phyloP scores from a whole-genome alignment of 2,329 filamentous ascomycete species.

The Tolypocladium capitatum region DNA sequence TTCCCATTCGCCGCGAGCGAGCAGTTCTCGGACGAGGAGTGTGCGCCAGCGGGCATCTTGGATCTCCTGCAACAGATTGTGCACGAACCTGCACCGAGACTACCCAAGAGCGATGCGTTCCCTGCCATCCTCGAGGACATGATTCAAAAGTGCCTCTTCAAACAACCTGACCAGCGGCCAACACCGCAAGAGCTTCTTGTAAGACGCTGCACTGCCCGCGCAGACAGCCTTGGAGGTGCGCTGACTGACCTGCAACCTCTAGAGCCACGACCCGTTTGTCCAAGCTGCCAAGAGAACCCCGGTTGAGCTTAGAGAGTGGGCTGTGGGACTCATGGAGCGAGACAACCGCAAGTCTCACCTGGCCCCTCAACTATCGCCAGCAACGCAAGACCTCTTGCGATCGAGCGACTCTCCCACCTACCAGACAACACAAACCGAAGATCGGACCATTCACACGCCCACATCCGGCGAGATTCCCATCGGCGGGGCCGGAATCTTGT shows the following conservation, averaged over 20 bases:
- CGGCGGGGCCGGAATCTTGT: slow-evolving; percentile 39
- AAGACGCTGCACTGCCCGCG: background rate
- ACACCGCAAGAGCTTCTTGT: slow-evolving; percentile 91
- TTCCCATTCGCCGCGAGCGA: slow-evolving; percentile 81
- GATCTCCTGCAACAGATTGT: slow-evolving; percentile 96
- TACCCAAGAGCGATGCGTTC: slow-evolving; percentile 96
- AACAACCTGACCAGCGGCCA: slow-evolving; percentile 75
- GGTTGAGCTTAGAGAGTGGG: slow-evolving; percentile 88
- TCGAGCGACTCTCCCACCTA: slow-evolving; percentile 45
- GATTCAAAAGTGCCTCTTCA: slow-evolving; percentile 89
- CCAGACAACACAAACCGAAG: slow-evolving; percentile 23
- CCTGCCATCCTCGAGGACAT: slow-evolving; percentile 90
- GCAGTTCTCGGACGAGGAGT: slow-evolving; percentile 57
- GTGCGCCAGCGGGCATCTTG: slow-evolving; percentile 83
- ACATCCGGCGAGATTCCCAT: slow-evolving; percentile 64
- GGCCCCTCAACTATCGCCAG: slow-evolving; percentile 64
- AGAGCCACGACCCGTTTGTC: slow-evolving; percentile 90
- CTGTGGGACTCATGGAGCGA: slow-evolving; percentile 81
- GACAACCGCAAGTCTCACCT: slow-evolving; percentile 94
- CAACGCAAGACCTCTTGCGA: slow-evolving; percentile 63
- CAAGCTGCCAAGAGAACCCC: slow-evolving; percentile 94
- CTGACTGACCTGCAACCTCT: slow-evolving; percentile 3
- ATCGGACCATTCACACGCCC: slow-evolving; percentile 42
- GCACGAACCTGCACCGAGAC: slow-evolving; percentile 80
- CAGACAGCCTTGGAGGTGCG: too few relatives aligned